Evolutionary conservation across 345 rosid genomes (phyloP).

Genomic region (Acer negundo): DNA sequence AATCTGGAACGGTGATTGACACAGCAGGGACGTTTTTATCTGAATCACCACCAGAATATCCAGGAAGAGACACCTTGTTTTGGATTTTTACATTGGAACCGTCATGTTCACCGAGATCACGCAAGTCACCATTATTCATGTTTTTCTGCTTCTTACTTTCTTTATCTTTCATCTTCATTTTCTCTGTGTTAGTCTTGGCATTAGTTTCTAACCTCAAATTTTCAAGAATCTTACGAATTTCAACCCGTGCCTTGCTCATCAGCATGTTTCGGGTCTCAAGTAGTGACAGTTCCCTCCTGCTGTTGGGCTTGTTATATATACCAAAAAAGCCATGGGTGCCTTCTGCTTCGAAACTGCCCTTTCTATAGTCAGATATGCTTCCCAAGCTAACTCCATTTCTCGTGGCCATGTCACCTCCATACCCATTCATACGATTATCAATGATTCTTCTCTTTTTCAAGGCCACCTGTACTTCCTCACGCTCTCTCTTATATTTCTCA

Average conservation of each 20-base stretch:
- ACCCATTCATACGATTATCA: constrained; percentile 30
- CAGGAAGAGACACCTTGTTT: constrained; percentile 22
- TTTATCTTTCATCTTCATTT: constrained; percentile 26
- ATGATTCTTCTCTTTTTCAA: constrained; percentile 50
- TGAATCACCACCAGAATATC: constrained; percentile 19
- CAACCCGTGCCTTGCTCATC: constrained; percentile 45
- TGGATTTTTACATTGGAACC: constrained; percentile 19
- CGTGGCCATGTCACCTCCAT: constrained; percentile 28
- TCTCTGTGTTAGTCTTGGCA: constrained; percentile 29
- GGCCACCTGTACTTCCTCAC: constrained; percentile 37
- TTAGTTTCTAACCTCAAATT: constrained; percentile 38
- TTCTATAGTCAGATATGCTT: constrained; percentile 32
- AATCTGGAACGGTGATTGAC: constrained; percentile 78
- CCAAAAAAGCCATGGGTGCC: constrained; percentile 37
- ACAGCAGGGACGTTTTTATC: constrained; percentile 28
- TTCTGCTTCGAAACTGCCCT: constrained; percentile 33
- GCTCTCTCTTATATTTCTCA: constrained; percentile 44
- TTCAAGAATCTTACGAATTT: constrained; percentile 45
- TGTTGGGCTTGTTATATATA: constrained; percentile 27
- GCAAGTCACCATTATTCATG: constrained; percentile 23
- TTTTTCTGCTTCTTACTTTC: constrained; percentile 37
- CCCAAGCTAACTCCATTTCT: constrained; percentile 37
- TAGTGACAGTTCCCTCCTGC: constrained; percentile 46
- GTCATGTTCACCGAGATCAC: constrained; percentile 17
- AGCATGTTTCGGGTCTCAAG: constrained; percentile 55